A percentile compares a stretch with the other conserved stretches of the same genome.
Evolutionary conservation across 78 protist genomes (phyloP).

Genomic region (Dictyostelium capitatum): DNA sequence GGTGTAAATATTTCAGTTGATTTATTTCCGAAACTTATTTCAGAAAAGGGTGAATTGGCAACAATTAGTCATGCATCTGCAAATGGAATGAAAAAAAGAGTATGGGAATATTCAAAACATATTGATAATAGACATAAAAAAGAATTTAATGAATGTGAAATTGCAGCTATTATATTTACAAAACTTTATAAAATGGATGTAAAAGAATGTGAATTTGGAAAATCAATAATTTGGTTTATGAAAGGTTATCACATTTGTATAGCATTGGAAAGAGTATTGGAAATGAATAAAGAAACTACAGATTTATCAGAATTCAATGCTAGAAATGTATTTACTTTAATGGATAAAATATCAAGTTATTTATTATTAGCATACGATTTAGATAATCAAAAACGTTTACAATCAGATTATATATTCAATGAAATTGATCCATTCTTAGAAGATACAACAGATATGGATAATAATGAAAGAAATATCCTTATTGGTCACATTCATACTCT

Average conservation of each 20-base stretch:
- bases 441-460: not conserved
- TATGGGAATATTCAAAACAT: not conserved
- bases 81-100: not conserved
- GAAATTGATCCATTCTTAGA: not conserved
- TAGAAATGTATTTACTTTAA: not conserved
- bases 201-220: not conserved
- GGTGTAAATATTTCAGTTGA: not conserved
- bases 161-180: not conserved
- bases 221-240: not conserved
- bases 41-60: not conserved
- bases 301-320: too few relatives aligned
- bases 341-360: not conserved
- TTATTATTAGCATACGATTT: not conserved
- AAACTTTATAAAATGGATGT: slow-evolving; percentile 1
- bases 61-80: not conserved
- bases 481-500: too few relatives aligned
- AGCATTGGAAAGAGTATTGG: not conserved
- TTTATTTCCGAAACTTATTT: not conserved
- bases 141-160: not conserved
- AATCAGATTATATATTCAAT: not conserved
- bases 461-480: too few relatives aligned
- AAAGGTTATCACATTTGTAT: not conserved
- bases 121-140: not conserved
- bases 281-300: not conserved
- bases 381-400: not conserved